A percentile compares a stretch with the other conserved stretches of the same genome.
phyloP scores from a whole-genome alignment of 139 green algal species.

The Spirogloea muscicola region DNA sequence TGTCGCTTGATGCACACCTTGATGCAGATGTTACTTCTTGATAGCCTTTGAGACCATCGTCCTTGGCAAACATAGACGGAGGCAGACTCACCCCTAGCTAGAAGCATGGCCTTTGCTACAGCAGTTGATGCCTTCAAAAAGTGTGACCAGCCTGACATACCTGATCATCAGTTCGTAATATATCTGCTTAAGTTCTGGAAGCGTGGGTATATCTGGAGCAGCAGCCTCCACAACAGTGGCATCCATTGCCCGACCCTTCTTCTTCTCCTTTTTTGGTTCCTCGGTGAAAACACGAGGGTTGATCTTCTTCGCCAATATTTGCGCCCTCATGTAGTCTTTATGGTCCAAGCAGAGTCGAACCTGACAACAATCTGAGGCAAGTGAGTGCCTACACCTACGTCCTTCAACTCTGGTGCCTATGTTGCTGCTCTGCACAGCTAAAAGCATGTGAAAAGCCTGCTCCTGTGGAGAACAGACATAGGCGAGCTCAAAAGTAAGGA shows the following conservation, averaged over 20 bases:
- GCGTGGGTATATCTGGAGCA: slow-evolving; percentile 72
- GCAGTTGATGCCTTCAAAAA: too few species aligned
- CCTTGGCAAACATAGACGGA: too few species aligned
- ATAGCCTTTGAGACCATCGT: too few species aligned
- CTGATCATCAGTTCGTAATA: slow-evolving; percentile 91
- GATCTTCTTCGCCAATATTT: slow-evolving; percentile 93
- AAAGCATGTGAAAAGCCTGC: not conserved
- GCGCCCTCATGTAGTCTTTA: slow-evolving; percentile 81
- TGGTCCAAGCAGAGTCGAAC: slow-evolving; percentile 85
- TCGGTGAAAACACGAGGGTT: slow-evolving; percentile 73
- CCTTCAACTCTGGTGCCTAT: not conserved
- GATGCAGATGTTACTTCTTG: too few species aligned
- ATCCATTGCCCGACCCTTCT: slow-evolving; percentile 57
- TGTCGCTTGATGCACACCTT: too few species aligned
- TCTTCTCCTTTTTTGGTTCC: slow-evolving; percentile 32
- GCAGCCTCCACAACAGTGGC: slow-evolving; percentile 84
- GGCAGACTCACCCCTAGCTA: too few species aligned
- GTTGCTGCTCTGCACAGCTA: not conserved
- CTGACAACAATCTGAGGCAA: slow-evolving; percentile 10
- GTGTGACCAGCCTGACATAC: slow-evolving; percentile 31
- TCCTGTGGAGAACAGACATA: not conserved
- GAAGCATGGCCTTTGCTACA: too few species aligned
- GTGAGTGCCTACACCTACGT: not conserved
- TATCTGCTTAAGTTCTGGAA: slow-evolving; percentile 86
- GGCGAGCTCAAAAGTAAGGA: not conserved